Evolutionary conservation across 768 basidiomycete species (phyloP), one percentile per base, ranked within the genome.

Genomic region (Serendipita sp.): DNA sequence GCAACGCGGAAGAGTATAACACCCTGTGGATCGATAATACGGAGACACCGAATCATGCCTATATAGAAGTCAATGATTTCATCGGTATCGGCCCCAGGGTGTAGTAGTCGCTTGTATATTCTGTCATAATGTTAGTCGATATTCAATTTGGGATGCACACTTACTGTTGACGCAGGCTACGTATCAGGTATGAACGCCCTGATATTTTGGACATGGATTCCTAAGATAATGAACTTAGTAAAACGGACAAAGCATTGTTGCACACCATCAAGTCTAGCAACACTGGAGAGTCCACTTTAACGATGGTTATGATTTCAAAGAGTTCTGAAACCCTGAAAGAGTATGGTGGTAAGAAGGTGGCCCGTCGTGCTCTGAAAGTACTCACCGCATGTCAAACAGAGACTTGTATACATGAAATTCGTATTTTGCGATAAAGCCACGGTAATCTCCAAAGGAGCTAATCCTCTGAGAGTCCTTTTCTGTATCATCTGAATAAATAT

Each of bases 231-330:
- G 32, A 38, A 64, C 60, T 66, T 45, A 2, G 18, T 45, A 60
- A 44, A 11, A 3, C 63, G 35, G 65, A 48, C 18, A 65, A 45
- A 51, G 18, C 30, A 58, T 15, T 13, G 3, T n/a, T 11, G 30
- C 28, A 3, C 66, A 90, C 92, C 76, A 83, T 88, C 18, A 98
- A 78, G 74, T 99, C 96, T 65, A 87, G 80, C 18, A 98, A 75
- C 0, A 92, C 93, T 2, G 86, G 84, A 68, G 77, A 79, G 0
- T 94, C 95, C 66, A 93, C 89, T 0, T 95, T 93, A 69, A 84
- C 94, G 70, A 95, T 91, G 64, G 97, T 85, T 65, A 98, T 95
- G 65, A 98, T 96, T 68, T 95, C 92, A 71, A 96, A 98, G 18
- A 98, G 86, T 72, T 98, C 94, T 58, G 77, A 79, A 24, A 76